These are phyloP conservation scores for Sanguinoderma infundibulare DNA, from an alignment of 1,284 basidiomycete species.

Conservation along the genomic window DNA sequence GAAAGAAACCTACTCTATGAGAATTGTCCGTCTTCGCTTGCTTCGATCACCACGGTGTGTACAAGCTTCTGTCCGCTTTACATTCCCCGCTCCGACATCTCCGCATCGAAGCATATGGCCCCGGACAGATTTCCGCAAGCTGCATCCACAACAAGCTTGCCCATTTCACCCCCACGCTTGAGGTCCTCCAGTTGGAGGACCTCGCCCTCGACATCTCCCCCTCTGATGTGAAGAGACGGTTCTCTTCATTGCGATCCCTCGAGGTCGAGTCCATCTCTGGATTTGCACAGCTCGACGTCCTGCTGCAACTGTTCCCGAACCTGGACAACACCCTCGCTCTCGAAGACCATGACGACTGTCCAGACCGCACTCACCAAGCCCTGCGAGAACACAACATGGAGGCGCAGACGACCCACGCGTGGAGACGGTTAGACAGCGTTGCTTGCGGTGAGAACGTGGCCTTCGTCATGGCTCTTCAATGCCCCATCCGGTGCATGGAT, in stretches of 20 bases:
- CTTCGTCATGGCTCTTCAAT: not conserved
- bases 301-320: not conserved
- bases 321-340: not conserved
- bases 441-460: not conserved
- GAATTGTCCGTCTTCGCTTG: not conserved
- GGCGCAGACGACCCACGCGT: not conserved
- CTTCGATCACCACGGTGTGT: too few species aligned
- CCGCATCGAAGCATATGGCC: not conserved
- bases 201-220: not conserved
- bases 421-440: not conserved
- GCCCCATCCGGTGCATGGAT: not conserved
- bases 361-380: too few species aligned
- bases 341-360: not conserved
- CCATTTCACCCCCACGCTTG: not conserved
- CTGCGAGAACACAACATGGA: not conserved
- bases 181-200: not conserved
- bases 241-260: not conserved
- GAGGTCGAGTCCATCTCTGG: not conserved
- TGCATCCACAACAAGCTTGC: not conserved
- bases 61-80: not conserved
- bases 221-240: not conserved
- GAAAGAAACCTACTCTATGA: not conserved
- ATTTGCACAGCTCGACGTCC: not conserved
- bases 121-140: not conserved
- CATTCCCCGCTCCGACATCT: not conserved